phyloP scores from a whole-genome alignment of 2,329 filamentous ascomycete genomes.

The Penicillium sp. region DNA sequence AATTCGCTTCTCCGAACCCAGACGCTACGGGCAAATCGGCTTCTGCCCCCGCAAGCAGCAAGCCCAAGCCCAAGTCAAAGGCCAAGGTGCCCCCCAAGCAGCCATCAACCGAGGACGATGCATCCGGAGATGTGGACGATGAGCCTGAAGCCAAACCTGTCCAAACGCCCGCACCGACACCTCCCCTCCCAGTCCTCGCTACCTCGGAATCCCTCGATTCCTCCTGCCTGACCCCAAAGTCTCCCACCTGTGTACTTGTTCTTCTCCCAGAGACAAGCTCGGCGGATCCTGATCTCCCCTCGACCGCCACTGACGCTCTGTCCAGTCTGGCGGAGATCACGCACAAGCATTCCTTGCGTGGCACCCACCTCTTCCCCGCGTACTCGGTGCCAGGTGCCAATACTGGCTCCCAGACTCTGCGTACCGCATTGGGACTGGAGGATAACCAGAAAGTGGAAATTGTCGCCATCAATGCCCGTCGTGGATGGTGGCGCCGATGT shows the following conservation, averaged over 20 bases:
- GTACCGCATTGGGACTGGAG: conserved; percentile 65
- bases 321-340: conserved; percentile 72
- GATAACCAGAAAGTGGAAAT: conserved; percentile 64
- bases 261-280: conserved; percentile 64
- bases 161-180: conserved; percentile 59
- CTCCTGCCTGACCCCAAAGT: conserved; percentile 74
- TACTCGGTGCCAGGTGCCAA: conserved; percentile 72
- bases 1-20: conserved; percentile 77
- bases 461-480: conserved; percentile 81
- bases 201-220: conserved; percentile 67
- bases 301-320: conserved; percentile 58
- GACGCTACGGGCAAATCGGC: conserved; percentile 63
- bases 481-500: conserved; percentile 83
- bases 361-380: conserved; percentile 79
- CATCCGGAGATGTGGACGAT: conserved; percentile 12
- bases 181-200: conserved; percentile 68
- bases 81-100: conserved; percentile 53
- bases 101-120: conserved; percentile 49
- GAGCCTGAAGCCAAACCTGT: conserved; percentile 50
- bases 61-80: conserved; percentile 46
- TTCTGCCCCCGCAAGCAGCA: conserved; percentile 34
- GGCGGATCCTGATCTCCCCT: conserved; percentile 52
- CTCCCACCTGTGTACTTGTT: conserved; percentile 81
- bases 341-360: conserved; percentile 71
- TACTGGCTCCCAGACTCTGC: conserved; percentile 58